Evolutionary conservation across 495 filamentous ascomycete species (phyloP).

Genomic region (Cladorrhinum samala): DNA sequence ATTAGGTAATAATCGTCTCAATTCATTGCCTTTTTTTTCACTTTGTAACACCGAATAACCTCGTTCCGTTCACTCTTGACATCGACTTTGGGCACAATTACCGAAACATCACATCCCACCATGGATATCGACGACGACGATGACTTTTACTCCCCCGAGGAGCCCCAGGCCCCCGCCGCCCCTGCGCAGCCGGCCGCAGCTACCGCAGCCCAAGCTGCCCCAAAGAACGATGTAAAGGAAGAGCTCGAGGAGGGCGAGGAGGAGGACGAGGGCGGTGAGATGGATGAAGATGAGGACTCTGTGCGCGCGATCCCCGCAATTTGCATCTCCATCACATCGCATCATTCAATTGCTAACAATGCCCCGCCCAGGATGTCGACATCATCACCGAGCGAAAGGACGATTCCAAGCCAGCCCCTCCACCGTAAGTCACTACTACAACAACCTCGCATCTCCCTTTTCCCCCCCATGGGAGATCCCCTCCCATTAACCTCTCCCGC

Average conservation of each 20-base stretch:
- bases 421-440: slow-evolving; percentile 44
- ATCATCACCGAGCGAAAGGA: slow-evolving; percentile 88
- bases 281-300: slow-evolving; percentile 62
- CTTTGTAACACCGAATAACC: background rate
- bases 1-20: slow-evolving; percentile 22
- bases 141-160: slow-evolving; percentile 58
- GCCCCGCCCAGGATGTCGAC: slow-evolving; percentile 67
- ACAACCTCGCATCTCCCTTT: background rate
- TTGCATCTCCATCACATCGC: slow-evolving; percentile 1
- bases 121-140: slow-evolving; percentile 70
- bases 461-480: background rate
- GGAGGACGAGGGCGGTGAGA: slow-evolving; percentile 66
- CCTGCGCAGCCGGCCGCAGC: slow-evolving; percentile 10
- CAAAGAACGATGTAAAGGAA: slow-evolving; percentile 31
- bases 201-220: slow-evolving; percentile 2
- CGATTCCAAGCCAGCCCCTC: slow-evolving; percentile 62
- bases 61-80: background rate
- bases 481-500: background rate
- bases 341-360: slow-evolving; percentile 17
- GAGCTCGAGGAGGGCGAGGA: slow-evolving; percentile 55
- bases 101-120: slow-evolving; percentile 9
- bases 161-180: slow-evolving; percentile 29
- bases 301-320: slow-evolving; percentile 23
- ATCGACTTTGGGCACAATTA: background rate
- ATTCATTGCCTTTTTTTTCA: background rate